Percentiles rank a stretch among this genome's conserved stretches.
These are phyloP conservation scores for Boletus barrowsii DNA, from an alignment of 768 basidiomycete genomes.

Conservation along the genomic window DNA sequence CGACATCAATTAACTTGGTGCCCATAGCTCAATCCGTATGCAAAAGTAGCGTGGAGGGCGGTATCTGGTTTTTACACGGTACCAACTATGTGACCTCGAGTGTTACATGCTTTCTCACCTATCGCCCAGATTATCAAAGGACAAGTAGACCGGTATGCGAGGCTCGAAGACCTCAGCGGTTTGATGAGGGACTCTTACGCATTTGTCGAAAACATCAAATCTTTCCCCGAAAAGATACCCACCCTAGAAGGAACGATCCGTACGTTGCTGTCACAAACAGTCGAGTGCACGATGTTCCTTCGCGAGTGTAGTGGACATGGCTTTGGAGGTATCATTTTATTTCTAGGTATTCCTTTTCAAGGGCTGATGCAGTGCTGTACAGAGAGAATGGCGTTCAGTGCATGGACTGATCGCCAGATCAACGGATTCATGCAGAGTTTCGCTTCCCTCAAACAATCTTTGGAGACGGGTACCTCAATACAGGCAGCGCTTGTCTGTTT, in stretches of 20 bases:
- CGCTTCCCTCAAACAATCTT: conserved; percentile 22
- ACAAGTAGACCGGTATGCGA: conserved; percentile 27
- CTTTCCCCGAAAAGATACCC: conserved; percentile 27
- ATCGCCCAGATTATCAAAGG: conserved; percentile 23
- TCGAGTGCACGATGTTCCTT: conserved; percentile 37
- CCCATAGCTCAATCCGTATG: conserved; percentile 25
- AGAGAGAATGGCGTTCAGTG: conserved; percentile 18
- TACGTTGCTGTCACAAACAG: conserved; percentile 30
- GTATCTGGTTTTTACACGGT: conserved; percentile 30
- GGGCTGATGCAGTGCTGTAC: conserved; percentile 5
- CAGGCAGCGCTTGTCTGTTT: conserved; percentile 28
- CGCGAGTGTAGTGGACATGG: conserved; percentile 35
- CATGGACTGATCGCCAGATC: conserved; percentile 23
- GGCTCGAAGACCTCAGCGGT: conserved; percentile 23
- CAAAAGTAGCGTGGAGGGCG: conserved; percentile 28
- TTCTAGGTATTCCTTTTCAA: background rate
- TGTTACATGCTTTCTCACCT: conserved; percentile 6
- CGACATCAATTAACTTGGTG: background rate
- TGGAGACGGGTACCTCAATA: conserved; percentile 24
- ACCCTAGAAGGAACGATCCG: conserved; percentile 27
- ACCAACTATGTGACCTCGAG: background rate
- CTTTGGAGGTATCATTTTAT: conserved; percentile 27
- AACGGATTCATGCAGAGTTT: conserved; percentile 21
- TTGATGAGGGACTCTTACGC: conserved; percentile 33
- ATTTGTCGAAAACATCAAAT: conserved; percentile 31